Evolutionary conservation across 1,284 basidiomycete genomes (phyloP), one percentile per base, ranked within the genome.

Genomic region (Agroathelia rolfsii): DNA sequence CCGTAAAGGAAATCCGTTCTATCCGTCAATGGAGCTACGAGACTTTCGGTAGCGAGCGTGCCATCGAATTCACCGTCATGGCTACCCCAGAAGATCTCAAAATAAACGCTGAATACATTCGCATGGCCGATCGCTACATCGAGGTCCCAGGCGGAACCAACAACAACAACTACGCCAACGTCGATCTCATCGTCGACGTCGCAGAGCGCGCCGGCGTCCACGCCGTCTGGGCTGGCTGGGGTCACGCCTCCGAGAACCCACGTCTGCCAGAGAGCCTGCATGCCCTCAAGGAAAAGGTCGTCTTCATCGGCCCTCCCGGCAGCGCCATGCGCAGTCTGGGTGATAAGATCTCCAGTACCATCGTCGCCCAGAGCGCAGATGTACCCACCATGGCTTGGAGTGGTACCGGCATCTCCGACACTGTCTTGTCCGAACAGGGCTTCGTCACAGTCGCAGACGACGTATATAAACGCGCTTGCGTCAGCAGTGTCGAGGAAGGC

Each of bases 301-400:
- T 98, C 42, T 99, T 99, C 68, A 98, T 99, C 53, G 95, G 95
- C 43, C 95, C 95, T 27, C 95, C 95, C 3, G 95, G 95, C 33
- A 95, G 86, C 38, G 95, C 95, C 11, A 99, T 99, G 95, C 79
- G 95, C 47, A 97, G 94, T 48, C 70, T 99, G 42, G 95, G 95
- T 41, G 95, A 98, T 74, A 99, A 99, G 64, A 99, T 98, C 49
- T 98, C 94, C 3, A 96, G 92, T 49, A 98, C 95, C 7, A 98
- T 98, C 48, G 95, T 98, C 41, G 95, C 95, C 2, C 95, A 99
- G 64, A 85, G 83, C 44, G 95, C 95, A 27, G 61, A 90, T 24
- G 95, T 98, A n/a, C 94, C 95, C 6, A 96, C 90, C 39, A 97
- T 98, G 94, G 68, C 93, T 21, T 99, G 95, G 95, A 97, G 94